Evolutionary conservation across 805 yeast species (phyloP).

Genomic region (Starmerella apis): DNA sequence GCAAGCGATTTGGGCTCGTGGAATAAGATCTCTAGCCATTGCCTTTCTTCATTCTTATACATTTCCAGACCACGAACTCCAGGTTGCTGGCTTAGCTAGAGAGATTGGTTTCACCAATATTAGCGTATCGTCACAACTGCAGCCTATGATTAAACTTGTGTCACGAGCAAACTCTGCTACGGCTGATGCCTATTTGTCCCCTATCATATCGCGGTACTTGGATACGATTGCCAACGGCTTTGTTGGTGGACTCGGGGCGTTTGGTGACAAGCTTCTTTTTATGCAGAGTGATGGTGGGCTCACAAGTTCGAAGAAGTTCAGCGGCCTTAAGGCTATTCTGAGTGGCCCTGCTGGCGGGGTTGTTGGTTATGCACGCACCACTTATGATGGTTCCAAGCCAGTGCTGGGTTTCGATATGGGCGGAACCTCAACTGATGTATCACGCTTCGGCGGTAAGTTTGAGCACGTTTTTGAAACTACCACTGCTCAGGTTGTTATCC

Average conservation of each 20-base stretch:
- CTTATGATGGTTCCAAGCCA: slow-evolving; percentile 44
- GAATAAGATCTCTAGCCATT: slow-evolving; percentile 60
- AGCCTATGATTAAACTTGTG: slow-evolving; percentile 71
- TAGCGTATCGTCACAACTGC: slow-evolving; percentile 55
- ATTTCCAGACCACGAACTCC: slow-evolving; percentile 55
- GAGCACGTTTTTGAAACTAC: slow-evolving; percentile 76
- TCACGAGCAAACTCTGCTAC: slow-evolving; percentile 67
- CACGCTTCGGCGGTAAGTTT: slow-evolving; percentile 56
- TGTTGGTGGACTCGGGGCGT: slow-evolving; percentile 39
- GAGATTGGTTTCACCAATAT: slow-evolving; percentile 59
- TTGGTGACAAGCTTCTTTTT: slow-evolving; percentile 38
- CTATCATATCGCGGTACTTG: slow-evolving; percentile 59
- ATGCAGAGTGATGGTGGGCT: slow-evolving; percentile 98
- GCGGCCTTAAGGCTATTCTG: slow-evolving; percentile 77
- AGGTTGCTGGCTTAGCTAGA: slow-evolving; percentile 50
- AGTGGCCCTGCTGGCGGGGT: slow-evolving; percentile 99
- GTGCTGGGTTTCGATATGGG: slow-evolving; percentile 84
- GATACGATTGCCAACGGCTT: slow-evolving; percentile 54
- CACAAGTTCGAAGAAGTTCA: slow-evolving; percentile 69
- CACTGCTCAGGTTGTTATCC: slow-evolving; percentile 74
- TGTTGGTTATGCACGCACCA: slow-evolving; percentile 81
- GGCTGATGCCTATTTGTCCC: slow-evolving; percentile 76
- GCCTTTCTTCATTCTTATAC: slow-evolving; percentile 66
- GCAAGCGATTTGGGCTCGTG: slow-evolving; percentile 40
- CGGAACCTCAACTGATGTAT: slow-evolving; percentile 81